These are phyloP conservation scores for Sporothrix brunneoviolacea DNA, from an alignment of 2,329 filamentous ascomycete species.

Conservation along the genomic window DNA sequence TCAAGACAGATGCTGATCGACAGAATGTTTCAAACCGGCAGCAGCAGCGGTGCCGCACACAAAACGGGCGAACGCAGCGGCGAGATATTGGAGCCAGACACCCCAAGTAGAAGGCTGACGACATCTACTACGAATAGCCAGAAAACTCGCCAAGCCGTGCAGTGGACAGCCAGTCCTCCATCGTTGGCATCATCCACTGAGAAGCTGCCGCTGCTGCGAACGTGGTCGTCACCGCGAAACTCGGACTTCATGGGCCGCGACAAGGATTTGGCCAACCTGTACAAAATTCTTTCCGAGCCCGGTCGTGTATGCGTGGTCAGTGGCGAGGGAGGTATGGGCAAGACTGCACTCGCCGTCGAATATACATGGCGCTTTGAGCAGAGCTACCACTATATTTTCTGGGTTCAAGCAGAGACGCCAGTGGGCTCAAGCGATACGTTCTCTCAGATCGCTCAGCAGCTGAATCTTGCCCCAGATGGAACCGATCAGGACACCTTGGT, in stretches of 20 bases:
- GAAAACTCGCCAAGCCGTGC: background rate
- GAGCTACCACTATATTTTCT: constrained; percentile 22
- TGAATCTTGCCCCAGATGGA: constrained; percentile 13
- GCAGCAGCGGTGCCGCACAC: background rate
- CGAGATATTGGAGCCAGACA: background rate
- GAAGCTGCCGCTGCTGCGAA: constrained; percentile 15
- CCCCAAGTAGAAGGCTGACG: background rate
- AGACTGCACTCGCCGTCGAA: constrained; percentile 22
- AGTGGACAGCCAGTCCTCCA: background rate
- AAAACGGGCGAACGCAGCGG: background rate
- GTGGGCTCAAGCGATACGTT: constrained; percentile 17
- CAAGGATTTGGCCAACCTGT: constrained; percentile 15
- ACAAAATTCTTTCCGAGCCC: constrained; percentile 18
- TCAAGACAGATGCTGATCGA: constrained; percentile 16
- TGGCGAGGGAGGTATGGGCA: constrained; percentile 19
- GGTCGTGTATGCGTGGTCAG: constrained; percentile 18
- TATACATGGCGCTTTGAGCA: constrained; percentile 21
- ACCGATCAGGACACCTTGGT: constrained; percentile 17
- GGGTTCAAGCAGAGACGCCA: constrained; percentile 22
- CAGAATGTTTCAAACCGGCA: constrained; percentile 12
- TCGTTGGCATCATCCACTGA: constrained; percentile 11
- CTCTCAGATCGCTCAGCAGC: constrained; percentile 17
- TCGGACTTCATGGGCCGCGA: constrained; percentile 18
- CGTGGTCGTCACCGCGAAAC: constrained; percentile 11
- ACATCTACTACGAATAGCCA: constrained; percentile 4